Evolutionary conservation across 192 early-diverging fungal genomes (phyloP), one percentile per base, ranked within the genome.

Genomic region (Umbelopsis isabellina): DNA sequence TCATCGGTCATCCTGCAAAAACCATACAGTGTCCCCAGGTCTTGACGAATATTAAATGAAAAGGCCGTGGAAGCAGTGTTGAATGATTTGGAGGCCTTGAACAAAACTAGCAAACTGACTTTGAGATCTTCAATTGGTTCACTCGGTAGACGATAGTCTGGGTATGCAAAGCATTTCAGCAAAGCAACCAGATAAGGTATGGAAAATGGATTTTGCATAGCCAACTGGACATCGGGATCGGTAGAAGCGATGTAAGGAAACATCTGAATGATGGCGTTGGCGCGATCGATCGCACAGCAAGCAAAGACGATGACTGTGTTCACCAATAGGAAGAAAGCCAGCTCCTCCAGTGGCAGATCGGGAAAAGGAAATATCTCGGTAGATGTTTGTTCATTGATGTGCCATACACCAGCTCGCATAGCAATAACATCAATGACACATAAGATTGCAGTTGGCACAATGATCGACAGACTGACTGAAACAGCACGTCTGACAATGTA

Each of bases 341-440:
- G 70, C 72, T 87, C 86, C 71, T 87, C 86, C 13, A 87, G 16
- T 0, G 86, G 86, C 2, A 87, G 73, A 67, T 77, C 47, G 22
- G 72, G 68, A 0, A 74, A 49, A 8, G 87, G 61, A 46, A 82
- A 72, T 44, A 70, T 70, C 5, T 84, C 81, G 13, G 77, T 72
- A 50, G 76, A 81, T 41, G 79, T 77, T 27, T 64, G 45, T 21
- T 49, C 33, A 61, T 72, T 75, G 71, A 87, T 87, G 12, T 69
- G 12, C 86, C 86, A 87, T 1, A 82, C 80, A 0, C 82, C 79
- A 21, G 69, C 52, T 27, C 69, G 41, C 22, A 87, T 80, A 1
- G 84, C 81, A 12, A 75, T 47, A 27, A 79, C 61, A 37, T 87
- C 86, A 1, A 87, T 82, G 61, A 64, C 72, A 64, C 83, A 85